Evolutionary conservation across 2,329 filamentous ascomycete genomes (phyloP).

Genomic region (Calonectria multiphialidica): DNA sequence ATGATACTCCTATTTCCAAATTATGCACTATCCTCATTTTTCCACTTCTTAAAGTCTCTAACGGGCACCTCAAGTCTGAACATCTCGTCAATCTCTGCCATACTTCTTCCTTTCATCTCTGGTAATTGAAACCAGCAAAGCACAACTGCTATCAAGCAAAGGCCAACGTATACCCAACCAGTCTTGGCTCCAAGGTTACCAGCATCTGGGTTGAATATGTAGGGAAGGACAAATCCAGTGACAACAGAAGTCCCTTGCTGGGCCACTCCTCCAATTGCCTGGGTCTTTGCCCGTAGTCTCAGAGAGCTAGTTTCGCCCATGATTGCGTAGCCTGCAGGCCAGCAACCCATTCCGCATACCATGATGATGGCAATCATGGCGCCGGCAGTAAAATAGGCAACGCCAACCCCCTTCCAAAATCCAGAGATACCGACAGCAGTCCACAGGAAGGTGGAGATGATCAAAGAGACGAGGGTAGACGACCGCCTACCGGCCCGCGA

Average conservation of each 20-base stretch:
- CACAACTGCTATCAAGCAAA: constrained; percentile 33
- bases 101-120: constrained; percentile 39
- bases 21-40: background rate
- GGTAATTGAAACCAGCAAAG: constrained; percentile 41
- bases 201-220: constrained; percentile 46
- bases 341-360: constrained; percentile 54
- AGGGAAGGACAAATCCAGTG: constrained; percentile 40
- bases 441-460: constrained; percentile 53
- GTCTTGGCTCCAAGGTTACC: constrained; percentile 55
- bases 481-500: constrained; percentile 54
- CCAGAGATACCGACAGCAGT: constrained; percentile 51
- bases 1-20: too few relatives aligned
- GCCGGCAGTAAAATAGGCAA: constrained; percentile 27
- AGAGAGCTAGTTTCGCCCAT: constrained; percentile 46
- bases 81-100: constrained; percentile 40
- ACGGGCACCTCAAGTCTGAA: constrained; percentile 29
- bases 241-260: constrained; percentile 51
- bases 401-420: constrained; percentile 17
- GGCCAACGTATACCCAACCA: constrained; percentile 53
- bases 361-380: constrained; percentile 56
- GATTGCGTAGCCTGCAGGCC: constrained; percentile 56
- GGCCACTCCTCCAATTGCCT: constrained; percentile 55
- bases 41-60: constrained; percentile 24
- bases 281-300: constrained; percentile 39
- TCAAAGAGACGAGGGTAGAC: constrained; percentile 52